Evolutionary conservation across 805 yeast species (phyloP).

Genomic region (Lipomyces starkeyi): DNA sequence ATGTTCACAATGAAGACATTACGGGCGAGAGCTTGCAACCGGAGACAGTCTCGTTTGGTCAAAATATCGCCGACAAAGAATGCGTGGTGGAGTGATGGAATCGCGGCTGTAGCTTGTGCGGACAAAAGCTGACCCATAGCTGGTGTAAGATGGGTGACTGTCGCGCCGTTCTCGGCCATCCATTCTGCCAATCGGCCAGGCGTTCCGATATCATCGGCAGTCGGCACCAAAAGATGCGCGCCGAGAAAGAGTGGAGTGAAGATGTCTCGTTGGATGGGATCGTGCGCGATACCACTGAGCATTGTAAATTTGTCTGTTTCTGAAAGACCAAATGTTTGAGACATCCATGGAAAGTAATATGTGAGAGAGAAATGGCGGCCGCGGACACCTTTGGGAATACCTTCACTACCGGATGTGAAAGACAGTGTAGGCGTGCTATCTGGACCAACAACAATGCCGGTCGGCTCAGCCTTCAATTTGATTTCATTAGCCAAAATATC

Average conservation of each 20-base stretch:
- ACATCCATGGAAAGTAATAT: conserved; percentile 99
- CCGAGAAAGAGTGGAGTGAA: conserved; percentile 97
- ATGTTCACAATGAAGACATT: conserved; percentile 91
- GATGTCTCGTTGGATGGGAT: conserved; percentile 99
- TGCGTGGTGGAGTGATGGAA: conserved; percentile 89
- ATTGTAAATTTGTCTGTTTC: conserved; percentile 89
- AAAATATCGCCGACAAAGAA: conserved; percentile 97
- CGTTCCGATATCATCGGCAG: conserved; percentile 97
- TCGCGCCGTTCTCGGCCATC: conserved; percentile 90
- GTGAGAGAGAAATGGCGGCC: conserved; percentile 98
- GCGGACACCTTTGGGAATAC: conserved; percentile 96
- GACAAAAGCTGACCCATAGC: conserved; percentile 98
- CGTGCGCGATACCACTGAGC: conserved; percentile 99
- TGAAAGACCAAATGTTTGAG: conserved; percentile 76
- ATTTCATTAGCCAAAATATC: conserved; percentile 61
- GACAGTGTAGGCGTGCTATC: conserved; percentile 96
- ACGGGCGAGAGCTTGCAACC: conserved; percentile 89
- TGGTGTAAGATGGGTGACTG: conserved; percentile 97
- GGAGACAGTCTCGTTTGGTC: conserved; percentile 94
- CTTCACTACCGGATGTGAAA: conserved; percentile 97
- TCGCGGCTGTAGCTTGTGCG: conserved; percentile 90
- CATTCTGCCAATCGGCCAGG: conserved; percentile 97
- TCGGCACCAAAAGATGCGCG: conserved; percentile 90
- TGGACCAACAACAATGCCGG: conserved; percentile 95
- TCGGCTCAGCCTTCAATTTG: conserved; percentile 57